These are phyloP conservation scores for Fusarium sororula DNA, from an alignment of 2,329 filamentous ascomycete genomes.

Conservation along the genomic window DNA sequence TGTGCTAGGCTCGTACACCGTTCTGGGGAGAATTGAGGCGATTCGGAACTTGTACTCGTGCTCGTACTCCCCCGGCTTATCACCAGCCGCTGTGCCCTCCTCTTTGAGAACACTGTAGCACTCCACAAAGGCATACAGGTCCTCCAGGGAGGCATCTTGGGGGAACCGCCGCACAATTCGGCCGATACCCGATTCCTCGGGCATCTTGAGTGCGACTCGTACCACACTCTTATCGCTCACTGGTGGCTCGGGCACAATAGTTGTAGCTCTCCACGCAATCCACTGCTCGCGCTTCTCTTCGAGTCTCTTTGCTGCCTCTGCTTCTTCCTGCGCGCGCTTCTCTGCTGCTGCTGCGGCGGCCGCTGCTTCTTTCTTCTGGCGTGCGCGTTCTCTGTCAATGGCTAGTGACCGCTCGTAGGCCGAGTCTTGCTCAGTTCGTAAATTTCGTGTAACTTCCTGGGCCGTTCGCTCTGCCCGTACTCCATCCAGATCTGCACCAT, in stretches of 20 bases:
- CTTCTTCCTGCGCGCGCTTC: conserved; percentile 66
- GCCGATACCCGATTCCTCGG: conserved; percentile 68
- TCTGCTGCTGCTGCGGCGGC: conserved; percentile 74
- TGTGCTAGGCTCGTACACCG: conserved; percentile 76
- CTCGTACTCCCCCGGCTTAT: conserved; percentile 72
- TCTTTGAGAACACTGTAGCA: conserved; percentile 76
- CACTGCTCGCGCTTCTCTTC: conserved; percentile 69
- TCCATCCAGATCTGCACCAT: conserved; percentile 77
- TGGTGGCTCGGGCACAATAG: conserved; percentile 73
- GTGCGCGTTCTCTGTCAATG: conserved; percentile 83
- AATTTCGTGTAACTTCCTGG: conserved; percentile 80
- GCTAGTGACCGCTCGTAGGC: conserved; percentile 94
- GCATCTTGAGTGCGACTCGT: conserved; percentile 74
- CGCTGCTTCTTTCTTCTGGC: conserved; percentile 79
- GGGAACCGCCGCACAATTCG: conserved; percentile 81
- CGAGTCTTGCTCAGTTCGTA: conserved; percentile 89
- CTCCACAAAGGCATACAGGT: conserved; percentile 95
- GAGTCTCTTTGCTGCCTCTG: conserved; percentile 65
- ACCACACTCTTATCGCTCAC: conserved; percentile 72
- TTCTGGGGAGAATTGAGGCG: conserved; percentile 84
- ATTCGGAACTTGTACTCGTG: conserved; percentile 88
- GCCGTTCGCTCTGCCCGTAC: conserved; percentile 81
- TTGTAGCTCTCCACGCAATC: conserved; percentile 79
- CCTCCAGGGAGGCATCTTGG: conserved; percentile 77
- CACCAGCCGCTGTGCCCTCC: conserved; percentile 42